Evolutionary conservation across 371 early-diverging fungal species (phyloP).

Genomic region (Encephalitozoon romaleae): DNA sequence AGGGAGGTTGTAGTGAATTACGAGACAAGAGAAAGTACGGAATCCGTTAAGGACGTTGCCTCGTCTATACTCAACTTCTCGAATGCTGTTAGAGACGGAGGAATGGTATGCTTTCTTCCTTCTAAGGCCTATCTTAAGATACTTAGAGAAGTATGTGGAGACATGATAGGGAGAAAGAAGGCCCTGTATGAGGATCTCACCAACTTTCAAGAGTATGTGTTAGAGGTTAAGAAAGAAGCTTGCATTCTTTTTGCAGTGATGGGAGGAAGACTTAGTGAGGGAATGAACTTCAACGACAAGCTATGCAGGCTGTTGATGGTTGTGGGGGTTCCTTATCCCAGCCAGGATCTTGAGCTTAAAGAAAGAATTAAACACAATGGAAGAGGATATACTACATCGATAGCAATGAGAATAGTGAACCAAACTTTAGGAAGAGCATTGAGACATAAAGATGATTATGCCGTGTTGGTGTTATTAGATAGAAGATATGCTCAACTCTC

Average conservation of each 20-base stretch:
- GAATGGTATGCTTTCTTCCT: slow-evolving; percentile 59
- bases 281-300: slow-evolving; percentile 70
- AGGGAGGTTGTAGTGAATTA: slow-evolving; percentile 66
- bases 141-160: slow-evolving; percentile 22
- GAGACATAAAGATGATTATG: slow-evolving; percentile 72
- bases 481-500: slow-evolving; percentile 59
- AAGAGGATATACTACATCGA: slow-evolving; percentile 36
- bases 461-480: slow-evolving; percentile 65
- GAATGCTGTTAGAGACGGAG: slow-evolving; percentile 46
- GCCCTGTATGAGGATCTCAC: slow-evolving; percentile 48
- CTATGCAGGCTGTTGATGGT: slow-evolving; percentile 65
- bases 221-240: slow-evolving; percentile 7
- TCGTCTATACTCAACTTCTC: slow-evolving; percentile 25
- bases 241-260: slow-evolving; percentile 82
- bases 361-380: slow-evolving; percentile 58
- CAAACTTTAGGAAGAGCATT: slow-evolving; percentile 80
- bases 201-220: slow-evolving; percentile 26
- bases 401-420: slow-evolving; percentile 78
- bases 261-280: slow-evolving; percentile 89
- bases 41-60: slow-evolving; percentile 22
- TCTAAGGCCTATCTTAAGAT: slow-evolving; percentile 53
- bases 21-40: slow-evolving; percentile 62
- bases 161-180: neutral
- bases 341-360: slow-evolving; percentile 66
- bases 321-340: slow-evolving; percentile 77